phyloP scores from a whole-genome alignment of 2,329 filamentous ascomycete species.

The Cladophialophora immunda region DNA sequence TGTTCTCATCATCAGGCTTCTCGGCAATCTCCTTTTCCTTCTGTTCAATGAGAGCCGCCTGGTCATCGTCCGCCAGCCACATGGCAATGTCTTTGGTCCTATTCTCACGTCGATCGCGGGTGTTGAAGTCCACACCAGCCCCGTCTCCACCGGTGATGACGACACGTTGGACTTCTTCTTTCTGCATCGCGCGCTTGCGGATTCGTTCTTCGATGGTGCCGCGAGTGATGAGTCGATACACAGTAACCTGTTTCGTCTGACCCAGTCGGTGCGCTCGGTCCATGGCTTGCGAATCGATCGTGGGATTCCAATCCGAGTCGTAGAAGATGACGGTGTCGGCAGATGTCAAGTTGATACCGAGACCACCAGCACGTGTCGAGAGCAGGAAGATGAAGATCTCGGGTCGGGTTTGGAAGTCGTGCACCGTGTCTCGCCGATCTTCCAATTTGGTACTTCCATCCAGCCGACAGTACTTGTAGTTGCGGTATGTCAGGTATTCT shows the following conservation, averaged over 20 bases:
- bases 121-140: slow-evolving; percentile 94
- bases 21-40: slow-evolving; percentile 86
- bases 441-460: slow-evolving; percentile 98
- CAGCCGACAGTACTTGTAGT: slow-evolving; percentile 97
- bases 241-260: slow-evolving; percentile 93
- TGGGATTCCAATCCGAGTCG: slow-evolving; percentile 99
- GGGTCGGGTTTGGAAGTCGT: slow-evolving; percentile 92
- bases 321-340: slow-evolving; percentile 99
- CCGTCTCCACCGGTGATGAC: slow-evolving; percentile 88
- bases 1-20: slow-evolving; percentile 66
- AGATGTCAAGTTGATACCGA: slow-evolving; percentile 96
- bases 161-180: slow-evolving; percentile 97
- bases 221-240: slow-evolving; percentile 95
- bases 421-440: slow-evolving; percentile 93
- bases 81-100: slow-evolving; percentile 97
- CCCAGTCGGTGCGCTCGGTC: slow-evolving; percentile 97
- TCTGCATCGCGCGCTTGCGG: slow-evolving; percentile 93
- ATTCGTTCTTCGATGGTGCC: slow-evolving; percentile 98
- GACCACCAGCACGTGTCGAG: slow-evolving; percentile 93
- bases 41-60: slow-evolving; percentile 90
- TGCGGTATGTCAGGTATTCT: slow-evolving; percentile 97
- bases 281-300: slow-evolving; percentile 98
- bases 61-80: slow-evolving; percentile 98
- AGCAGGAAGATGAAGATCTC: slow-evolving; percentile 98
- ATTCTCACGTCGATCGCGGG: slow-evolving; percentile 84